Evolutionary conservation across 1,284 basidiomycete species (phyloP), one percentile per base, ranked within the genome.

Genomic region (Cutaneotrichosporon arboriforme): DNA sequence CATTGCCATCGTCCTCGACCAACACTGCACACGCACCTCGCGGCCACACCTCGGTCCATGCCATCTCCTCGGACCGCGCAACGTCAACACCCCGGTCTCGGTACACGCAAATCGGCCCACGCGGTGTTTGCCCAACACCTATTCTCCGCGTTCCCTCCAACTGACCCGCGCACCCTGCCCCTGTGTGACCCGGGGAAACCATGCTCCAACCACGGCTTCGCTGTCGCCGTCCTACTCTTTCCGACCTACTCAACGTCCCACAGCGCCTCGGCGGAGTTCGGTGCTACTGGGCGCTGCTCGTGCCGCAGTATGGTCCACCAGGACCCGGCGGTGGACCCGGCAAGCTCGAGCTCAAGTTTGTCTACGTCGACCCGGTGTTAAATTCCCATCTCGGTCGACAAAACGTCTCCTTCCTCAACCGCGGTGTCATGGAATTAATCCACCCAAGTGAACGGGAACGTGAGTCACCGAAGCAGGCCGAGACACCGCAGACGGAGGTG

Each of bases 351-450:
- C 81, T 96, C 46, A 77, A 82, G 46, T 93, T 92, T 76, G 82
- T 92, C 59, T 91, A 90, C 76, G 80, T 91, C 60, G 93, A 96
- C 77, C 93, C 92, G 47, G 83, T 90, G 52, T 80, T 96, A 56
- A 79, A 83, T 21, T 74, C 69, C 57, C 90, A 94, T 73, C 83
- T 96, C 64, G 83, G 81, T 21, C 80, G 82, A 49, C 84, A 91
- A 73, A 83, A 85, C 0, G 74, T 81, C 22, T 65, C 74, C 18
- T 80, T 97, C 68, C 76, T 90, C 59, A 87, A 87, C 51, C 83
- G 83, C 63, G 83, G 84, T 18, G 80, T 97, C 38, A 80, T 96
- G 57, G 81, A 84, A 53, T 93, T 90, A 68, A 88, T 97, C 39
- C 91, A 96, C 67, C 90, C 90, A 21, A 87, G 88, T 53, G 93